Evolutionary conservation across 176 grass and related monocot genomes (phyloP).

Genomic region (Stipa capillata): DNA sequence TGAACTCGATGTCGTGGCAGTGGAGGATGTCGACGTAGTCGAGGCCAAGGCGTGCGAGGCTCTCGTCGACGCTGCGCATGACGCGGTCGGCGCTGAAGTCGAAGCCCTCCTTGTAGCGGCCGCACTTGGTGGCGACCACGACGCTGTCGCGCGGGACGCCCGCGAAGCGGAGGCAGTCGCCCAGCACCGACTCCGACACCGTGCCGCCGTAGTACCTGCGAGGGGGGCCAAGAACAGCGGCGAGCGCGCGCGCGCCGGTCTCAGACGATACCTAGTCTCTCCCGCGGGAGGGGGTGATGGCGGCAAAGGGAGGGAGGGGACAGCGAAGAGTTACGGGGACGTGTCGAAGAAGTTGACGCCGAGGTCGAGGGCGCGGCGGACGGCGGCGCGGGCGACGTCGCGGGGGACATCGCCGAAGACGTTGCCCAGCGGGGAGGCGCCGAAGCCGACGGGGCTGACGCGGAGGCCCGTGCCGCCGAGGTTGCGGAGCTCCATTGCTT

Average conservation of each 20-base stretch:
- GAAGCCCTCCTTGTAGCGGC: constrained; percentile 80
- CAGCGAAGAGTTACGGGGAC: constrained; percentile 26
- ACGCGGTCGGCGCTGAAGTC: constrained; percentile 77
- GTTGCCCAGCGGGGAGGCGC: constrained; percentile 78
- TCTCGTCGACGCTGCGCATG: constrained; percentile 65
- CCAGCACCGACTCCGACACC: constrained; percentile 74
- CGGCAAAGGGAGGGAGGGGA: neutral
- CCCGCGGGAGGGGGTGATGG: neutral
- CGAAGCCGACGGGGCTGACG: constrained; percentile 73
- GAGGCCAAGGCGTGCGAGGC: constrained; percentile 59
- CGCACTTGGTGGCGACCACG: constrained; percentile 83
- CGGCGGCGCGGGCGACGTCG: constrained; percentile 51
- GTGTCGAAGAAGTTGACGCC: constrained; percentile 98
- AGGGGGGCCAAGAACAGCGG: neutral
- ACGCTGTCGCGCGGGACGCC: constrained; percentile 41
- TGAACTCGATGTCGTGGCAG: constrained; percentile 93
- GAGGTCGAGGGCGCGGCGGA: constrained; percentile 65
- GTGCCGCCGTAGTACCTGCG: constrained; percentile 77
- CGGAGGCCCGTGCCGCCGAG: constrained; percentile 61
- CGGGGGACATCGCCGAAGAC: constrained; percentile 60
- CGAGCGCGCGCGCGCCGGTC: neutral
- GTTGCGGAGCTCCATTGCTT: constrained; percentile 61
- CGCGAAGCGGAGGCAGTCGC: constrained; percentile 62
- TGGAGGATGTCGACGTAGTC: constrained; percentile 86
- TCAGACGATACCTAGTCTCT: neutral